phyloP scores from a whole-genome alignment of 495 filamentous ascomycete genomes.

The Hypoxylon fuscum region DNA sequence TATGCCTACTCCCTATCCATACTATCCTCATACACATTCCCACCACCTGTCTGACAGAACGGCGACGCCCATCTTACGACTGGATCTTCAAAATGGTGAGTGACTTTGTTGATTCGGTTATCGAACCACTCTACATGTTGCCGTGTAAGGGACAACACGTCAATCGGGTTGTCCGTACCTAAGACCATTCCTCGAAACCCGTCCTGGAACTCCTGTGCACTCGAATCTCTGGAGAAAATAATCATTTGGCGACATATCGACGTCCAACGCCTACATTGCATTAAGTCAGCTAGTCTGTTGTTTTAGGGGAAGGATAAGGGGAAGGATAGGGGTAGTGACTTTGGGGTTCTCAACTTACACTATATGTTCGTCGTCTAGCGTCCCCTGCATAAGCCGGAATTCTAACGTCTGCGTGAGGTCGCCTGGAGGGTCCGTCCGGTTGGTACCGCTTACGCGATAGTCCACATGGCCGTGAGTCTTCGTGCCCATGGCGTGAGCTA shows the following conservation, averaged over 20 bases:
- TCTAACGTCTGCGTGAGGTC: conserved; percentile 25
- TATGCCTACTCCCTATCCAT: no score
- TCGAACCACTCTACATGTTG: no score
- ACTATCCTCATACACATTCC: no score
- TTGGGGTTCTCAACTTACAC: conserved; percentile 13
- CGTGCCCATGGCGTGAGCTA: neutral
- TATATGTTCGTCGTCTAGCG: conserved; percentile 34
- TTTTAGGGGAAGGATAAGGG: neutral
- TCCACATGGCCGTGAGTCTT: neutral
- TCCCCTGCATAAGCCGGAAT: conserved; percentile 36
- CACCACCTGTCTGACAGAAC: no score
- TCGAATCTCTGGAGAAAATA: conserved; percentile 23
- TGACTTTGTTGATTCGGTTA: no score
- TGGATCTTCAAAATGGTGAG: neutral
- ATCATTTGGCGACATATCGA: conserved; percentile 23
- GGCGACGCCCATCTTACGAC: no score
- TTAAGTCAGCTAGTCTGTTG: neutral
- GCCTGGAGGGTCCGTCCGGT: neutral
- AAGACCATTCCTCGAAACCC: conserved; percentile 1
- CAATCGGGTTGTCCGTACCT: no score
- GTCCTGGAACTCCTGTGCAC: neutral
- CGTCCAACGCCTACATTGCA: conserved; percentile 22
- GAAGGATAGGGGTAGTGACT: neutral
- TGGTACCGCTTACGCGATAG: neutral
- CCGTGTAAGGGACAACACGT: neutral